Base-by-base conservation (phyloP, 2,329 filamentous ascomycete genomes). In the Phialemoniopsis sp. region DNA sequence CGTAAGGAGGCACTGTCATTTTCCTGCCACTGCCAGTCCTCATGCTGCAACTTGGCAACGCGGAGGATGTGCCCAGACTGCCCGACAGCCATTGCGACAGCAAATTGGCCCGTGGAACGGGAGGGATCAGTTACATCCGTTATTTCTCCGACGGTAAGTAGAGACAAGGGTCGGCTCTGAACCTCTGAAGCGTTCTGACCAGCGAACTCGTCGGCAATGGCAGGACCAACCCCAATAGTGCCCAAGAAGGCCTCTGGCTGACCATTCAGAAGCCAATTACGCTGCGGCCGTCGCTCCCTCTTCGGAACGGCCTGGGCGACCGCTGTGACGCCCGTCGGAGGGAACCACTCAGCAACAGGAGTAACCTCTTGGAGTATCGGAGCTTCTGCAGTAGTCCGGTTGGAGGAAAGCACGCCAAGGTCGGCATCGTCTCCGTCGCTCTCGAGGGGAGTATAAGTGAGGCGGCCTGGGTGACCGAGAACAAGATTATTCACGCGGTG, bases 81-180 rank as follows among this genome's bases (percentile, higher is more conserved):
- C n/a, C 83, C 83, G 3, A 71, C 64, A 5, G 64, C 70, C 50
- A 63, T 71, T 45, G 65, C 76, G 44, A 71, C 64, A 48, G 64
- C 56, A 2, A 63, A 58, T 12, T 57, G 56, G 13, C 52, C 55
- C 2, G 41, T 46, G 26, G 47, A 34, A 26, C 38, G 52, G 19
- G 41, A 49, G 18, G 29, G 19, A 16, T 39, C 18, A 4, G 52
- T 64, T 14, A 60, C 44, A 46, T 77, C 64, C 2, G 63, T 56
- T 46, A 79, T 67, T 41, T 76, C 71, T 2, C 82, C 82, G 19
- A 78, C 63, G 3, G 73, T 71, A 16, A 87, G 64, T 5, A 83
- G 54, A 9, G 61, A 41, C 8, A 48, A 37, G 13, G 21, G 21
- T 26, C 21, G 21, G 6, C 10, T 10, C 21, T 26, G 21, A 26